Percentiles rank a stretch among this genome's conserved stretches.
phyloP scores from a whole-genome alignment of 331 rosid genomes.

The Quercus tomentella region DNA sequence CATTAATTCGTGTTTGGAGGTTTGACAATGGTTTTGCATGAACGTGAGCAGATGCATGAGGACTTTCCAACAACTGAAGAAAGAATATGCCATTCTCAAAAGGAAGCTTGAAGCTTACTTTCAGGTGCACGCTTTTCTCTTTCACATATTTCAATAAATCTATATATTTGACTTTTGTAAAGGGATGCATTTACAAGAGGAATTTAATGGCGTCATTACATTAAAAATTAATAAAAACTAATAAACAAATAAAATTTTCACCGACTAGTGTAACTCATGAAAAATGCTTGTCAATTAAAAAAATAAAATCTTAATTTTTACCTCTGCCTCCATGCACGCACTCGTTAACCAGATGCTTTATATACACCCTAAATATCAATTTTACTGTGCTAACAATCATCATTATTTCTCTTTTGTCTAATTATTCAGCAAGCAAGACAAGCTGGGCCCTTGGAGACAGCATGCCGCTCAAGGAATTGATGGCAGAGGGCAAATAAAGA shows the following conservation, averaged over 20 bases:
- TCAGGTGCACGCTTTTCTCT: slow-evolving; percentile 45
- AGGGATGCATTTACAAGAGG: too few relatives aligned
- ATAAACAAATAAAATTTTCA: too few relatives aligned
- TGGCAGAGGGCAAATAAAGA: neutral
- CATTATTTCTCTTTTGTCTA: neutral
- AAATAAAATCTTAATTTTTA: too few relatives aligned
- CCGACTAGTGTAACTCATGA: too few relatives aligned
- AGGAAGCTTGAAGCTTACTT: slow-evolving; percentile 92
- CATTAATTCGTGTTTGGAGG: neutral
- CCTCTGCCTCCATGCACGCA: too few relatives aligned
- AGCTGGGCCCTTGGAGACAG: slow-evolving; percentile 45
- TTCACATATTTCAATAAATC: neutral
- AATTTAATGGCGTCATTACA: too few relatives aligned
- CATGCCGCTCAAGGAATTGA: slow-evolving; percentile 55
- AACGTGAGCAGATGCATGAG: slow-evolving; percentile 65
- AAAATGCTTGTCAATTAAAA: too few relatives aligned
- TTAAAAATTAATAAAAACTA: too few relatives aligned
- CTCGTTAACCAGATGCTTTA: neutral
- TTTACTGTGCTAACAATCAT: neutral
- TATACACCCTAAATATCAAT: neutral
- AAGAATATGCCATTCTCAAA: slow-evolving; percentile 66
- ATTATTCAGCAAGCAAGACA: slow-evolving; percentile 61
- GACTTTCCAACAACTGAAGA: slow-evolving; percentile 79
- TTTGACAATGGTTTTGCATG: neutral
- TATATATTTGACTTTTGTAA: too few relatives aligned